Percentiles rank a stretch among this genome's conserved stretches.
phyloP scores from a whole-genome alignment of 2,329 filamentous ascomycete species.

The Metarhizium anisopliae region DNA sequence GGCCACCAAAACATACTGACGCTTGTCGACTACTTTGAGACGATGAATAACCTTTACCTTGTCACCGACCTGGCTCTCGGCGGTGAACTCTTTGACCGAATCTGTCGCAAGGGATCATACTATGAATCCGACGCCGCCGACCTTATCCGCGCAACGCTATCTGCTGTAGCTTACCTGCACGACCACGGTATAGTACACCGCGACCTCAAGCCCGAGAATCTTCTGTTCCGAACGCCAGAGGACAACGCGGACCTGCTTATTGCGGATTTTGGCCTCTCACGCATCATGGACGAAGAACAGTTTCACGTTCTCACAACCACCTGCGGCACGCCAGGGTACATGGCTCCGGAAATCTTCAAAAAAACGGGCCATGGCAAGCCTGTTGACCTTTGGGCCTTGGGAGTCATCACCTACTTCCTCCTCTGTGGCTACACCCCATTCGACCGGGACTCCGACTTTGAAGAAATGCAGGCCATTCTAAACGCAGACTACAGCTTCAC shows the following conservation, averaged over 20 bases:
- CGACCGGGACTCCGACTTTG: conserved; percentile 91
- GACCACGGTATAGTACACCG: conserved; percentile 98
- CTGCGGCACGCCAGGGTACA: conserved; percentile 95
- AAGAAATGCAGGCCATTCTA: conserved; percentile 99
- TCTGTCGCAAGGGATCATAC: conserved; percentile 97
- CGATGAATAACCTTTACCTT: conserved; percentile 98
- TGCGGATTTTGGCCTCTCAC: conserved; percentile 88
- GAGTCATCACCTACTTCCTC: conserved; percentile 97
- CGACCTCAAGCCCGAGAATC: conserved; percentile 94
- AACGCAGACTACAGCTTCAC: conserved; percentile 95
- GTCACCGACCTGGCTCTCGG: conserved; percentile 95
- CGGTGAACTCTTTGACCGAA: conserved; percentile 95
- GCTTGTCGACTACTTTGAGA: conserved; percentile 98
- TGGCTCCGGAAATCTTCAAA: conserved; percentile 99
- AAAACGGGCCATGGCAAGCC: conserved; percentile 97
- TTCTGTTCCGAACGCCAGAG: conserved; percentile 93
- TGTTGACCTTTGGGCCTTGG: conserved; percentile 96
- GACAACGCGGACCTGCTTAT: conserved; percentile 96
- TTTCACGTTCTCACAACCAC: conserved; percentile 97
- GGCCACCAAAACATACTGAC: conserved; percentile 97
- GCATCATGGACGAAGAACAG: conserved; percentile 98
- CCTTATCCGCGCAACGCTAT: conserved; percentile 87
- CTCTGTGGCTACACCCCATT: conserved; percentile 98
- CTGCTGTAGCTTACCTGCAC: conserved; percentile 96
- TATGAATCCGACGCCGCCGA: conserved; percentile 96